Conservation (phyloP, 805 yeast genomes). For the Lipomyces mesembrius region DNA sequence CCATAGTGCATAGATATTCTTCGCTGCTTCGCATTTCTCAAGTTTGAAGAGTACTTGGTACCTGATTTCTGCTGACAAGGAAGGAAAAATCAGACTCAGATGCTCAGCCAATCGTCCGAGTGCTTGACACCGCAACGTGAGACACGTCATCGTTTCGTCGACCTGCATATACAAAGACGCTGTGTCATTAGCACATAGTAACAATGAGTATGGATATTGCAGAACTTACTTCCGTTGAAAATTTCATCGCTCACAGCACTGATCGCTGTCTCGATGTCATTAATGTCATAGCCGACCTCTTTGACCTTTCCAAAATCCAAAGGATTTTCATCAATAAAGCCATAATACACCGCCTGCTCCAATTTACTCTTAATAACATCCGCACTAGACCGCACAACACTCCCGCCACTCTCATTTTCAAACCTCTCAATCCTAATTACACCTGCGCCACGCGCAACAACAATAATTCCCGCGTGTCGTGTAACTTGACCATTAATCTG, state of each 20-base stretch:
- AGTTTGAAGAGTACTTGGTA: constrained; percentile 49
- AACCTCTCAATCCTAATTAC: constrained; percentile 63
- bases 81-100: constrained; percentile 49
- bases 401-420: constrained; percentile 29
- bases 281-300: constrained; percentile 52
- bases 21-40: constrained; percentile 57
- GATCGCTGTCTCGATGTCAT: constrained; percentile 59
- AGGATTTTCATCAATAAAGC: constrained; percentile 49
- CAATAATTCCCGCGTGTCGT: constrained; percentile 53
- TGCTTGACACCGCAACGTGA: constrained; percentile 55
- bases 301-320: constrained; percentile 53
- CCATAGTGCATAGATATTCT: constrained; percentile 48
- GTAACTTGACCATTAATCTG: constrained; percentile 39
- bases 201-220: not conserved
- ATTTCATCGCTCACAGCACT: constrained; percentile 59
- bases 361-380: constrained; percentile 69
- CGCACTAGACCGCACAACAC: constrained; percentile 21
- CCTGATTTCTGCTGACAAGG: constrained; percentile 48
- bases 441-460: constrained; percentile 62
- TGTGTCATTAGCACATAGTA: not conserved
- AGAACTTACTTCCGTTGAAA: constrained; percentile 50
- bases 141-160: constrained; percentile 30
- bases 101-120: constrained; percentile 54
- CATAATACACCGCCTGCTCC: constrained; percentile 80
- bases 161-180: constrained; percentile 28